These are phyloP conservation scores for Phytophthora cajani DNA, from an alignment of 352 stramenopile genomes.

Conservation along the genomic window DNA sequence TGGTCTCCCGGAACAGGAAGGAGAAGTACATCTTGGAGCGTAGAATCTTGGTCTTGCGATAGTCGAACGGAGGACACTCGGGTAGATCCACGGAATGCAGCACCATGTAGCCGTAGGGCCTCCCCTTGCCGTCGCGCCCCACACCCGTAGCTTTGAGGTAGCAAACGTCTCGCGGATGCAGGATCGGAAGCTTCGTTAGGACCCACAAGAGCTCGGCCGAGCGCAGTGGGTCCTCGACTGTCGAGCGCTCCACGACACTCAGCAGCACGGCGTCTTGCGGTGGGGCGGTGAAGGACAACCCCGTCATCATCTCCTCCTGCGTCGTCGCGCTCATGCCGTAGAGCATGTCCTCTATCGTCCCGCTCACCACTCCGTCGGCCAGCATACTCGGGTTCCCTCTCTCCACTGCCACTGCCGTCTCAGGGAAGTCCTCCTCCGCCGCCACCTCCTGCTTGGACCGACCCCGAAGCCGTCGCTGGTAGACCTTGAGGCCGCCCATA, in stretches of 20 bases:
- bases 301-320: conserved; percentile 43
- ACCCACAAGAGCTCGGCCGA: conserved; percentile 53
- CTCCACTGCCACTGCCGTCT: conserved; percentile 28
- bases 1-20: conserved; percentile 44
- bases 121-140: conserved; percentile 33
- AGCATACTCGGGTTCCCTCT: conserved; percentile 46
- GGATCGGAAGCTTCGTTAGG: conserved; percentile 38
- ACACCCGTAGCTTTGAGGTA: conserved; percentile 53
- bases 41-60: conserved; percentile 30
- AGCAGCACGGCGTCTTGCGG: conserved; percentile 42
- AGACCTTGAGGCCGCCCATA: conserved; percentile 50
- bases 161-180: conserved; percentile 48
- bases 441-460: conserved; percentile 29
- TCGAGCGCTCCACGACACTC: conserved; percentile 38
- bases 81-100: conserved; percentile 48
- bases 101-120: conserved; percentile 49
- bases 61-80: conserved; percentile 45
- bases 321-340: conserved; percentile 43
- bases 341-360: conserved; percentile 52
- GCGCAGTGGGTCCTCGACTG: conserved; percentile 41
- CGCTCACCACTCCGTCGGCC: conserved; percentile 35
- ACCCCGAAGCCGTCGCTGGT: conserved; percentile 33
- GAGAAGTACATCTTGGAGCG: conserved; percentile 47
- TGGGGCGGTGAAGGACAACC: conserved; percentile 30
- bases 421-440: conserved; percentile 30